A percentile compares a stretch with the other conserved stretches of the same genome.
Conservation (phyloP, 2,329 filamentous ascomycete genomes). For the Rhynchosporium agropyri region DNA sequence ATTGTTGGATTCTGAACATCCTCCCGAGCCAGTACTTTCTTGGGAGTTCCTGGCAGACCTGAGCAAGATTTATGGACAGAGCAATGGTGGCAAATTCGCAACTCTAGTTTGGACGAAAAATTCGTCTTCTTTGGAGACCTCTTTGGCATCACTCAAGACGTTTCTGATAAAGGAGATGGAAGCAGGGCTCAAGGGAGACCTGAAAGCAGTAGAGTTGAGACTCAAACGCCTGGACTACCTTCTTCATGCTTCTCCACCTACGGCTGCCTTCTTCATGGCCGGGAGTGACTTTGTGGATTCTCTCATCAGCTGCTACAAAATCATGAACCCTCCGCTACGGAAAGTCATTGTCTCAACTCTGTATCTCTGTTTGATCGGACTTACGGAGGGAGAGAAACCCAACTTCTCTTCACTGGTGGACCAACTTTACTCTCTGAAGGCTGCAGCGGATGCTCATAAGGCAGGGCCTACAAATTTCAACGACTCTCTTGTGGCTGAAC, state of each 20-base stretch:
- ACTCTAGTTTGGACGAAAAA: conserved; percentile 56
- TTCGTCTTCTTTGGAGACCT: conserved; percentile 53
- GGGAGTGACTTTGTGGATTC: conserved; percentile 88
- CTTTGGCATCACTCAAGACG: conserved; percentile 62
- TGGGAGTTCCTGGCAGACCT: conserved; percentile 73
- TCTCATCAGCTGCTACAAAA: conserved; percentile 65
- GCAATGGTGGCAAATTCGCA: conserved; percentile 55
- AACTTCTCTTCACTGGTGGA: conserved; percentile 79
- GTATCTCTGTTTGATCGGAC: conserved; percentile 74
- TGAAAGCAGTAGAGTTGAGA: conserved; percentile 56
- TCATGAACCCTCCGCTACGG: conserved; percentile 64
- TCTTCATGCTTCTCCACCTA: conserved; percentile 60
- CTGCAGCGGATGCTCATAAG: conserved; percentile 66
- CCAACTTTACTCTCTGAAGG: conserved; percentile 79
- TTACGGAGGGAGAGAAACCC: conserved; percentile 67
- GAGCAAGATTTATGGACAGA: conserved; percentile 67
- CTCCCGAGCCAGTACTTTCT: conserved; percentile 54
- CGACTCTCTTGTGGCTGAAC: conserved; percentile 76
- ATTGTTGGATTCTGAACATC: conserved; percentile 51
- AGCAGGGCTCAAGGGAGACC: conserved; percentile 56
- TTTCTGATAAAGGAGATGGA: conserved; percentile 65
- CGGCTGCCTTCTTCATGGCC: conserved; percentile 68
- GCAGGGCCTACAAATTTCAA: conserved; percentile 57
- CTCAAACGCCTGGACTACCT: conserved; percentile 65
- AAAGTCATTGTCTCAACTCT: conserved; percentile 70